These are phyloP conservation scores for Suillus ampliporus DNA, from an alignment of 768 basidiomycete species.

Conservation along the genomic window DNA sequence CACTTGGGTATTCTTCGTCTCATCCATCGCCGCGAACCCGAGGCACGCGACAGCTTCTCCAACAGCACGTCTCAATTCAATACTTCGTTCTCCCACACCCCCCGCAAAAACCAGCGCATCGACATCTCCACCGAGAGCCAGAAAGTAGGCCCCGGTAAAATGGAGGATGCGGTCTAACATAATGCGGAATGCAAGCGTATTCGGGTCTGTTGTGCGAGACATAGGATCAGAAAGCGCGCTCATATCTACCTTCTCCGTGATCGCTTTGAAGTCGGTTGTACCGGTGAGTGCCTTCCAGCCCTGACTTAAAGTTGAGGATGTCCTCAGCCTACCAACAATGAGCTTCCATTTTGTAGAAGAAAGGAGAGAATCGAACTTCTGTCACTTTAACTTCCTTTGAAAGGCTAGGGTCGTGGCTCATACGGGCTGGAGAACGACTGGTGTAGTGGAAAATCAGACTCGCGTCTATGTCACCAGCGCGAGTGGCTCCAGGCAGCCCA, in stretches of 20 bases:
- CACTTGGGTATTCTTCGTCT: constrained; percentile 49
- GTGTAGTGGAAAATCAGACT: constrained; percentile 85
- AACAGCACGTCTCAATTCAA: constrained; percentile 63
- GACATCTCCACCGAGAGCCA: constrained; percentile 69
- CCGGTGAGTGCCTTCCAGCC: constrained; percentile 84
- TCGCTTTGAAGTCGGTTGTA: constrained; percentile 81
- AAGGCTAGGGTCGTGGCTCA: constrained; percentile 58
- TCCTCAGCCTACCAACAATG: constrained; percentile 60
- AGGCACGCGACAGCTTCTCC: constrained; percentile 59
- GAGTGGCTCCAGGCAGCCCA: constrained; percentile 88
- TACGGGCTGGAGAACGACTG: constrained; percentile 54
- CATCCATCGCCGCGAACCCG: constrained; percentile 61
- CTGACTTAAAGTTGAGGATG: constrained; percentile 72
- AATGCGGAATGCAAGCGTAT: constrained; percentile 75
- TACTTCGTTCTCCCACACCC: constrained; percentile 83
- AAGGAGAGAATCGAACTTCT: constrained; percentile 34
- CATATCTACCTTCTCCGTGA: constrained; percentile 52
- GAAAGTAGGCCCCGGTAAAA: constrained; percentile 75
- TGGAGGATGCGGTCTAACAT: constrained; percentile 78
- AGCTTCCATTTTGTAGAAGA: constrained; percentile 5
- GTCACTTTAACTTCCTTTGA: constrained; percentile 60
- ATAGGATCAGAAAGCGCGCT: constrained; percentile 23
- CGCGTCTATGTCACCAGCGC: constrained; percentile 84
- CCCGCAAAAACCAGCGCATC: constrained; percentile 88
- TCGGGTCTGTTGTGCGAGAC: constrained; percentile 36